phyloP scores from a whole-genome alignment of 495 filamentous ascomycete species.

The Xylaria acuta region DNA sequence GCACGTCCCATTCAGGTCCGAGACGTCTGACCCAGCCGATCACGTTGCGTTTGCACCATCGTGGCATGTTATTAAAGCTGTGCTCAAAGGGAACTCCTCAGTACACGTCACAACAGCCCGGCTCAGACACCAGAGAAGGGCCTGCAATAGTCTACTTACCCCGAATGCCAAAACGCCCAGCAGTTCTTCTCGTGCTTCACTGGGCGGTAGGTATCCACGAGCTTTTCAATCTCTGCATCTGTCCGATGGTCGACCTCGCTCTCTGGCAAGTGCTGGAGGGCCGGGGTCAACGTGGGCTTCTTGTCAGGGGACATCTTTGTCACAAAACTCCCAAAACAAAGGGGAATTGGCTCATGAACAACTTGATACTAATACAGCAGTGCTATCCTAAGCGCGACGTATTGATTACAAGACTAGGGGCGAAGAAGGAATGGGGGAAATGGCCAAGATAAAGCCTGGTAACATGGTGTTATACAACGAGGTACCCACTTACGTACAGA shows the following conservation, averaged over 20 bases:
- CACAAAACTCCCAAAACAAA: not conserved
- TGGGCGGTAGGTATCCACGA: constrained; percentile 12
- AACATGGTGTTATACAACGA: not conserved
- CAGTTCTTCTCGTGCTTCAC: constrained; percentile 24
- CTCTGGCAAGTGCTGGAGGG: constrained; percentile 14
- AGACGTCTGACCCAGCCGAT: constrained; percentile 34
- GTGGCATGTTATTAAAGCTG: constrained; percentile 34
- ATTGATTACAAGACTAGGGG: not conserved
- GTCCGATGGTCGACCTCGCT: constrained; percentile 5
- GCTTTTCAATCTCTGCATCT: constrained; percentile 19
- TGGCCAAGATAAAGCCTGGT: not conserved
- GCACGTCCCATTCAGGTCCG: constrained; percentile 31
- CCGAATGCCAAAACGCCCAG: constrained; percentile 23
- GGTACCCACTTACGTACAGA: not conserved
- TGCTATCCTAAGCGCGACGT: not conserved
- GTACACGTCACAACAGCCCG: not conserved
- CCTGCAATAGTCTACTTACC: constrained; percentile 2
- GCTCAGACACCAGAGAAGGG: not conserved
- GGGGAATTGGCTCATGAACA: not conserved
- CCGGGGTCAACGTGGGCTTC: constrained; percentile 21
- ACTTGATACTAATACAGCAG: not conserved
- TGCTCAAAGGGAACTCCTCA: not conserved
- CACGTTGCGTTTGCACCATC: constrained; percentile 43
- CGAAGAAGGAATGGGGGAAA: not conserved
- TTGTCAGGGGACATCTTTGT: not conserved